phyloP scores from a whole-genome alignment of 306 rosid species.

The Pterocarpus macrocarpus region DNA sequence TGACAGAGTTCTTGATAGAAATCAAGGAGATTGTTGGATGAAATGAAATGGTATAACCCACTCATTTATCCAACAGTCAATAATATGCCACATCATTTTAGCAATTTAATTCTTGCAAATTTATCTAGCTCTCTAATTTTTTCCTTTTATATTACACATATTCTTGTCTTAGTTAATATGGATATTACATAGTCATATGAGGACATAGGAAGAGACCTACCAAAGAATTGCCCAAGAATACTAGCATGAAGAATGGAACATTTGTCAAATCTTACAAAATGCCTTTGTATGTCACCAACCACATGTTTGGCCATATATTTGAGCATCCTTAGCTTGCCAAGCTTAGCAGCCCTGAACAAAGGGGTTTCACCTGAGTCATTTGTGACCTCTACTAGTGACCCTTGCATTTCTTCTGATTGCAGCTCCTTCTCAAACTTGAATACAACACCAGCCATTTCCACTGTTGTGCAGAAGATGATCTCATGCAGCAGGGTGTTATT shows the following conservation, averaged over 20 bases:
- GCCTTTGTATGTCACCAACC: not conserved
- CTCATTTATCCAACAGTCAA: too few relatives aligned
- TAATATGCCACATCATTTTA: too few relatives aligned
- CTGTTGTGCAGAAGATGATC: not conserved
- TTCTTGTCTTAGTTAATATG: too few relatives aligned
- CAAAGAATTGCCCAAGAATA: constrained; percentile 25
- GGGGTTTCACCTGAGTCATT: constrained; percentile 39
- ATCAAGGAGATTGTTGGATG: too few relatives aligned
- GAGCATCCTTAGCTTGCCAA: constrained; percentile 26
- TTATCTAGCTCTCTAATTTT: too few relatives aligned
- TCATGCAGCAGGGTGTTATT: constrained; percentile 5
- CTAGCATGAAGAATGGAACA: constrained; percentile 36
- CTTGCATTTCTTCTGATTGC: not conserved
- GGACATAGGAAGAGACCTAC: not conserved
- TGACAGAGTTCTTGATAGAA: too few relatives aligned
- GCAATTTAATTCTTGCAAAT: too few relatives aligned
- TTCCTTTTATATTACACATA: too few relatives aligned
- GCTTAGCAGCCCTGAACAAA: constrained; percentile 36
- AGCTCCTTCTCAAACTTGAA: constrained; percentile 6
- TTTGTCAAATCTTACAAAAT: not conserved
- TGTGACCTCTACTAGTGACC: not conserved
- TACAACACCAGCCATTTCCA: constrained; percentile 19
- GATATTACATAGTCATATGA: too few relatives aligned
- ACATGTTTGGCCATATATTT: constrained; percentile 1
- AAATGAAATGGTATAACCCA: too few relatives aligned